These are phyloP conservation scores for Prunus mume DNA, from an alignment of 306 rosid genomes.

Conservation along the genomic window DNA sequence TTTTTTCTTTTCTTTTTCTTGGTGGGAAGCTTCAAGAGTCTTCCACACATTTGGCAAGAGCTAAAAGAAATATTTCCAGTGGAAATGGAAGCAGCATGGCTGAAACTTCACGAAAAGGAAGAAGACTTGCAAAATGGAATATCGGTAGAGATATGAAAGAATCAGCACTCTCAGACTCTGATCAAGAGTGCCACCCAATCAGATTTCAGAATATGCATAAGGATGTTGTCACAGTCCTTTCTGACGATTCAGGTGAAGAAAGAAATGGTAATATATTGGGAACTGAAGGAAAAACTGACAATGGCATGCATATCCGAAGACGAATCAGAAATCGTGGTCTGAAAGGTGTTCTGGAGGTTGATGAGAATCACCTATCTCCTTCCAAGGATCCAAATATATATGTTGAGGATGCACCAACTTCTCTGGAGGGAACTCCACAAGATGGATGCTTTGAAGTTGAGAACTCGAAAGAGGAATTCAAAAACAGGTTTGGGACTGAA, in stretches of 20 bases:
- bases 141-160: conserved; percentile 17
- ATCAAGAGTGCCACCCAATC: conserved; percentile 24
- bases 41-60: conserved; percentile 39
- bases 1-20: conserved; percentile 5
- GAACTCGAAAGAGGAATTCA: conserved; percentile 22
- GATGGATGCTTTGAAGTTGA: conserved; percentile 38
- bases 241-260: conserved; percentile 33
- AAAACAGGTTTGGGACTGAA: conserved; percentile 26
- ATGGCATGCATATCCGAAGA: conserved; percentile 28
- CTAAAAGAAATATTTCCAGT: conserved; percentile 39
- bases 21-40: conserved; percentile 39
- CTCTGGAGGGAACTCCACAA: conserved; percentile 30
- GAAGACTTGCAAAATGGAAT: conserved; percentile 39
- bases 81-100: conserved; percentile 23
- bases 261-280: conserved; percentile 23
- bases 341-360: conserved; percentile 37
- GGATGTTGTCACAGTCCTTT: conserved; percentile 27
- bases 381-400: conserved; percentile 27
- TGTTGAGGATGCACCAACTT: conserved; percentile 29
- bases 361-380: conserved; percentile 20
- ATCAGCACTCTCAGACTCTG: conserved; percentile 34
- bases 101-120: conserved; percentile 49
- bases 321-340: conserved; percentile 24
- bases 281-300: conserved; percentile 34
- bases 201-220: conserved; percentile 24